Evolutionary conservation across 1,139 yeast genomes (phyloP).

Genomic region (Suhomyces bribrorum): DNA sequence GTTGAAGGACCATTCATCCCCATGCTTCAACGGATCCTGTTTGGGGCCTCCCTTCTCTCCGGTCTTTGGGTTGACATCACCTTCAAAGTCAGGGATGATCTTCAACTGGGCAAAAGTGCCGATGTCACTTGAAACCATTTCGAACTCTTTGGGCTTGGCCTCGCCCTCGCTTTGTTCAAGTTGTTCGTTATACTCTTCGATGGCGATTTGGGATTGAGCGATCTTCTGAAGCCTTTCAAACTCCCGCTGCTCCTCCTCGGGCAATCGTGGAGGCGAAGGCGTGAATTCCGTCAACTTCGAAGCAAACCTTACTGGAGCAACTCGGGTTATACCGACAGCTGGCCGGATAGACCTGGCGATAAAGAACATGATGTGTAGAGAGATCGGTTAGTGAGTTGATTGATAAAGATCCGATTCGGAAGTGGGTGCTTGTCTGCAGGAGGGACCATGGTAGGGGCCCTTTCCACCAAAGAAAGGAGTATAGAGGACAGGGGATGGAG

Average conservation of each 20-base stretch:
- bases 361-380: neutral
- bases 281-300: conserved; percentile 31
- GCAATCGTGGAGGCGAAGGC: conserved; percentile 84
- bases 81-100: conserved; percentile 93
- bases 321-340: conserved; percentile 1
- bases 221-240: conserved; percentile 81
- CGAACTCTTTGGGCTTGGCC: neutral
- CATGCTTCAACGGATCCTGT: conserved; percentile 88
- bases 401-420: neutral
- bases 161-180: conserved; percentile 21
- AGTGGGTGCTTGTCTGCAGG: no score
- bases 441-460: no score
- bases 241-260: conserved; percentile 88
- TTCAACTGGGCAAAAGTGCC: conserved; percentile 67
- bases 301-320: conserved; percentile 7
- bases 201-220: conserved; percentile 79
- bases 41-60: conserved; percentile 99
- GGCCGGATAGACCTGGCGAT: neutral
- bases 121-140: conserved; percentile 43
- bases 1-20: conserved; percentile 89
- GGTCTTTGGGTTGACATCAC: conserved; percentile 87
- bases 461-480: no score
- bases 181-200: conserved; percentile 68
- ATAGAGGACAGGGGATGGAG: no score
- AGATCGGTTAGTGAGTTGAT: neutral